A percentile compares a stretch with the other conserved stretches of the same genome.
Conservation (phyloP, 2,329 filamentous ascomycete genomes). For the Xylariaceae sp. region DNA sequence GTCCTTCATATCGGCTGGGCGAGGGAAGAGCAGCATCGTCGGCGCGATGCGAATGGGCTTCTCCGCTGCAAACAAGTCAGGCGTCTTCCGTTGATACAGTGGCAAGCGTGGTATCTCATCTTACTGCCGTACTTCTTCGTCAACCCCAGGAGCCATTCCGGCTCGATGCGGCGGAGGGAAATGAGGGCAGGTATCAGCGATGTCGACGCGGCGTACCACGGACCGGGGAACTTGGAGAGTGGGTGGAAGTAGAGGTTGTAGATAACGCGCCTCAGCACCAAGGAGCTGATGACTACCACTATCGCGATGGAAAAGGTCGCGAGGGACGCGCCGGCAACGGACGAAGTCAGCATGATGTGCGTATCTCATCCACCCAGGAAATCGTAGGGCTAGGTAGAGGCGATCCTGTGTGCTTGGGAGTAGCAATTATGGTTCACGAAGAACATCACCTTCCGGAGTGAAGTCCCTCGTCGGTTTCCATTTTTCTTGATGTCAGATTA, state of each 20-base stretch:
- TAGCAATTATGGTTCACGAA: too few species aligned
- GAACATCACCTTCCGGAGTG: too few species aligned
- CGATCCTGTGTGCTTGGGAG: too few species aligned
- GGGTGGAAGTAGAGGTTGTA: conserved; percentile 20
- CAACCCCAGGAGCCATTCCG: conserved; percentile 18
- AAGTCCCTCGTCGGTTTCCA: too few species aligned
- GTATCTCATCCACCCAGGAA: too few species aligned
- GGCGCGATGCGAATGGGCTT: conserved; percentile 34
- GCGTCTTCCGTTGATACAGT: too few species aligned
- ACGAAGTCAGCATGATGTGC: neutral
- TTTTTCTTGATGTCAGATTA: too few species aligned
- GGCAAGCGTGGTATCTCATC: too few species aligned
- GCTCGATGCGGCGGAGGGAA: conserved; percentile 13
- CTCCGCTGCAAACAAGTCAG: conserved; percentile 9
- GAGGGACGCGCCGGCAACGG: neutral
- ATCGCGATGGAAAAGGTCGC: neutral
- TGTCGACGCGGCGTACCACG: conserved; percentile 17
- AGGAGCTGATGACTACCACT: neutral
- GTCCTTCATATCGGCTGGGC: conserved; percentile 30
- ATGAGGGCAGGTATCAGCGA: conserved; percentile 16
- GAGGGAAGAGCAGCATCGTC: conserved; percentile 32
- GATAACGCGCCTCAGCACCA: conserved; percentile 1
- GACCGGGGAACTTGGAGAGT: conserved; percentile 16
- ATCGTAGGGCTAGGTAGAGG: too few species aligned
- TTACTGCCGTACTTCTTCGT: conserved; percentile 17